phyloP scores from a whole-genome alignment of 2,329 filamentous ascomycete species.

The Cordyceps javanica region DNA sequence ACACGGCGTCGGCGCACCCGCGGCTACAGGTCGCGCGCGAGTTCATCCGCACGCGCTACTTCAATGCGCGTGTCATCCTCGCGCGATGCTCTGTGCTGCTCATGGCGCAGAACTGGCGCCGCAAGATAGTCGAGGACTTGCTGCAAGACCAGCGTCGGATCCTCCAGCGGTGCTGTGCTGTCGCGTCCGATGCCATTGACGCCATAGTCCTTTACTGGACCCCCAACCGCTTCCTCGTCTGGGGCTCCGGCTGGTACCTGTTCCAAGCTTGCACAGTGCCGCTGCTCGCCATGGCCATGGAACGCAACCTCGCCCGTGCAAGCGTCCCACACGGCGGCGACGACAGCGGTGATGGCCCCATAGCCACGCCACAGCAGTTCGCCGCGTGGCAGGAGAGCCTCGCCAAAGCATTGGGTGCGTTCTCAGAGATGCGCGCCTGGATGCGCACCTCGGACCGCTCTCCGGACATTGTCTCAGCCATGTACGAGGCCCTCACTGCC shows the following conservation, averaged over 20 bases:
- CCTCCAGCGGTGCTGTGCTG: constrained; percentile 20
- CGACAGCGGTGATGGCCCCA: not conserved
- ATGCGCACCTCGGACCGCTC: constrained; percentile 23
- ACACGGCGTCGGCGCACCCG: constrained; percentile 18
- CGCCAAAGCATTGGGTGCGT: constrained; percentile 20
- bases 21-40: constrained; percentile 22
- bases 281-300: constrained; percentile 23
- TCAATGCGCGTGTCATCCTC: constrained; percentile 24
- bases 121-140: constrained; percentile 13
- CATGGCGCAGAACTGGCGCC: constrained; percentile 19
- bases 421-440: constrained; percentile 24
- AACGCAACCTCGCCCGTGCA: constrained; percentile 16
- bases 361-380: constrained; percentile 3
- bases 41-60: constrained; percentile 25
- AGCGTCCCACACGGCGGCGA: not conserved
- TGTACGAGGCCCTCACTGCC: constrained; percentile 21
- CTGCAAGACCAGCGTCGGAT: constrained; percentile 19
- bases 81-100: constrained; percentile 19
- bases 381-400: constrained; percentile 19
- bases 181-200: constrained; percentile 26
- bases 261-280: constrained; percentile 28
- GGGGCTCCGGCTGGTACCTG: constrained; percentile 27
- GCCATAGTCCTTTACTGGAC: constrained; percentile 26
- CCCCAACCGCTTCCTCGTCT: constrained; percentile 26
- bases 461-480: constrained; percentile 22